A percentile compares a stretch with the other conserved stretches of the same genome.
phyloP scores from a whole-genome alignment of 495 filamentous ascomycete genomes.

The Hyaloscypha bicolor region DNA sequence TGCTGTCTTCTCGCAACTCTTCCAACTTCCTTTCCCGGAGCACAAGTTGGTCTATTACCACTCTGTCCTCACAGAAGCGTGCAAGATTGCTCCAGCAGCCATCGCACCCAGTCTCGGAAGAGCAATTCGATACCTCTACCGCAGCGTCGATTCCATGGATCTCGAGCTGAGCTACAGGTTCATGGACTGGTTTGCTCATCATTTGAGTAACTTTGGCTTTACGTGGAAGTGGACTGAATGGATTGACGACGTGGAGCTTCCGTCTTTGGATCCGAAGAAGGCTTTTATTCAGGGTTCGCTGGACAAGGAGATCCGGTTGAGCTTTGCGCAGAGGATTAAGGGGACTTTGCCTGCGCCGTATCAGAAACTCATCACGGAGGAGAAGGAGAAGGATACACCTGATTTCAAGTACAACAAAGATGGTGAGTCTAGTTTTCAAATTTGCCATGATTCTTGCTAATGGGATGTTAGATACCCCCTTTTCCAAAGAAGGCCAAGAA shows the following conservation, averaged over 20 bases:
- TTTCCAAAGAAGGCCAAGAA: slow-evolving; percentile 76
- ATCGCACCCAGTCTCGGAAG: slow-evolving; percentile 94
- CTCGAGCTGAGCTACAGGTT: slow-evolving; percentile 85
- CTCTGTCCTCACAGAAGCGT: slow-evolving; percentile 88
- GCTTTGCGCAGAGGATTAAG: slow-evolving; percentile 94
- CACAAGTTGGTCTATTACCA: slow-evolving; percentile 98
- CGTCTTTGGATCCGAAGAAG: slow-evolving; percentile 81
- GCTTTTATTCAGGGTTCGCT: slow-evolving; percentile 87
- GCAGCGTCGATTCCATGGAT: slow-evolving; percentile 77
- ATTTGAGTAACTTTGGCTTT: slow-evolving; percentile 98
- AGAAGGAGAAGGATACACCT: slow-evolving; percentile 90
- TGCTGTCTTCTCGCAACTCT: slow-evolving; percentile 93
- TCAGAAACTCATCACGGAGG: slow-evolving; percentile 75
- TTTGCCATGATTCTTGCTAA: background rate
- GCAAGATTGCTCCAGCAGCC: slow-evolving; percentile 91
- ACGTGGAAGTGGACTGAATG: slow-evolving; percentile 99
- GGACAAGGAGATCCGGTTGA: slow-evolving; percentile 96
- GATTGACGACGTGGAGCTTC: slow-evolving; percentile 81
- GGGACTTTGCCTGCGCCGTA: slow-evolving; percentile 88
- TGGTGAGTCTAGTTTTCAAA: slow-evolving; percentile 51
- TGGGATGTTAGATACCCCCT: slow-evolving; percentile 66
- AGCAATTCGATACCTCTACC: slow-evolving; percentile 90
- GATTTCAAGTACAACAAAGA: slow-evolving; percentile 89
- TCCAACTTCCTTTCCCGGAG: slow-evolving; percentile 82
- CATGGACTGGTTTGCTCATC: slow-evolving; percentile 97